A percentile compares a stretch with the other conserved stretches of the same genome.
These are phyloP conservation scores for Claviceps sorghi DNA, from an alignment of 2,329 filamentous ascomycete species.

Conservation along the genomic window DNA sequence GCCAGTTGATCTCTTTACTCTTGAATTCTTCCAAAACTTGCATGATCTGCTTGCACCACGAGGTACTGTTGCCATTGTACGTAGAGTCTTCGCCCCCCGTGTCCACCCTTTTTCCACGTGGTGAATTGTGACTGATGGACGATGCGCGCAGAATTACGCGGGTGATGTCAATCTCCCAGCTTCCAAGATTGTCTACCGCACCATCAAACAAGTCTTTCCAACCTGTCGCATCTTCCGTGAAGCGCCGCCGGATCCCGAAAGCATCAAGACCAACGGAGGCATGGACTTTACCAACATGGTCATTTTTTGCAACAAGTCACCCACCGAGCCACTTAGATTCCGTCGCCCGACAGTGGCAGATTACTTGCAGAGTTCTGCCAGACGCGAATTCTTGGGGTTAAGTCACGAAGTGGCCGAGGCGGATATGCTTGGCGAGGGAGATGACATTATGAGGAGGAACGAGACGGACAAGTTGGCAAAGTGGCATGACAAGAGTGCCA, in stretches of 20 bases:
- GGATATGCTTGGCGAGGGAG: conserved; percentile 30
- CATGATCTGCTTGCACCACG: conserved; percentile 56
- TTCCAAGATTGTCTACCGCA: conserved; percentile 65
- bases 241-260: conserved; percentile 35
- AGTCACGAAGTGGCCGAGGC: conserved; percentile 49
- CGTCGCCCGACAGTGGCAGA: conserved; percentile 50
- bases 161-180: conserved; percentile 69
- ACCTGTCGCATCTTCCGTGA: conserved; percentile 86
- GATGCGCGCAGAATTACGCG: conserved; percentile 62
- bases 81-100: conserved; percentile 17
- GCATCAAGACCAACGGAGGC: conserved; percentile 30
- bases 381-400: conserved; percentile 58
- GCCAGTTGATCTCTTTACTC: conserved; percentile 74
- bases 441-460: conserved; percentile 43
- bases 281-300: conserved; percentile 90
- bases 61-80: conserved; percentile 76
- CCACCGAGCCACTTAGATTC: conserved; percentile 41
- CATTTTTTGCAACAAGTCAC: conserved; percentile 70
- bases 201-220: conserved; percentile 72
- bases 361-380: conserved; percentile 54
- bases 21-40: conserved; percentile 65
- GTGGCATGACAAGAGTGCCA: conserved; percentile 61
- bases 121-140: conserved; percentile 7
- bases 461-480: conserved; percentile 51
- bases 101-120: neutral